These are phyloP conservation scores for Colletotrichum siamense DNA, from an alignment of 2,329 filamentous ascomycete species.

Conservation along the genomic window DNA sequence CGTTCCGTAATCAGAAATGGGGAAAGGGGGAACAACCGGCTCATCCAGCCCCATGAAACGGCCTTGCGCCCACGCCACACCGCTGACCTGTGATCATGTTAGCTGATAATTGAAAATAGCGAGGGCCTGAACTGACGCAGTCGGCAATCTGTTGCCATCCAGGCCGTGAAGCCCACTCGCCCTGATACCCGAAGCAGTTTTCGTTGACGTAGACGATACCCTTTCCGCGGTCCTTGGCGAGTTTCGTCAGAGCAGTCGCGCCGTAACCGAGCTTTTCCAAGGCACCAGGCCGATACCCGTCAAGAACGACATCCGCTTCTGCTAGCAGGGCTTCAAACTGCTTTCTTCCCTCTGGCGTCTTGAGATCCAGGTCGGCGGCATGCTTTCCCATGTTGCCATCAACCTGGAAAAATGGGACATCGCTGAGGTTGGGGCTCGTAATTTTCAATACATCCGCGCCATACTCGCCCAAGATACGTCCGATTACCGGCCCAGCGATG, in stretches of 20 bases:
- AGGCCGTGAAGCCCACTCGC: conserved; percentile 66
- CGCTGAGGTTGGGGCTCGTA: conserved; percentile 70
- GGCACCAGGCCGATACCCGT: conserved; percentile 73
- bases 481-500: conserved; percentile 77
- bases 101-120: background rate
- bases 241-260: conserved; percentile 54
- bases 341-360: conserved; percentile 54
- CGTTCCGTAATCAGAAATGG: conserved; percentile 72
- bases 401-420: conserved; percentile 75
- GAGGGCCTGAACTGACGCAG: conserved; percentile 44
- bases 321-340: conserved; percentile 64
- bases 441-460: conserved; percentile 78
- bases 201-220: conserved; percentile 74
- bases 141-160: conserved; percentile 79
- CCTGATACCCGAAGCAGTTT: conserved; percentile 70
- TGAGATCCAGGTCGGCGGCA: conserved; percentile 67
- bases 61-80: conserved; percentile 68
- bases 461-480: conserved; percentile 74
- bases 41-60: conserved; percentile 65
- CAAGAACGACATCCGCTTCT: conserved; percentile 68
- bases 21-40: conserved; percentile 70
- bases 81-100: conserved; percentile 40
- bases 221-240: conserved; percentile 60
- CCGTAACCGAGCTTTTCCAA: conserved; percentile 69
- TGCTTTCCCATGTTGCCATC: conserved; percentile 78